Evolutionary conservation across 2,329 filamentous ascomycete genomes (phyloP), one percentile per base, ranked within the genome.

Genomic region (Davidsoniella neocaledoniae): DNA sequence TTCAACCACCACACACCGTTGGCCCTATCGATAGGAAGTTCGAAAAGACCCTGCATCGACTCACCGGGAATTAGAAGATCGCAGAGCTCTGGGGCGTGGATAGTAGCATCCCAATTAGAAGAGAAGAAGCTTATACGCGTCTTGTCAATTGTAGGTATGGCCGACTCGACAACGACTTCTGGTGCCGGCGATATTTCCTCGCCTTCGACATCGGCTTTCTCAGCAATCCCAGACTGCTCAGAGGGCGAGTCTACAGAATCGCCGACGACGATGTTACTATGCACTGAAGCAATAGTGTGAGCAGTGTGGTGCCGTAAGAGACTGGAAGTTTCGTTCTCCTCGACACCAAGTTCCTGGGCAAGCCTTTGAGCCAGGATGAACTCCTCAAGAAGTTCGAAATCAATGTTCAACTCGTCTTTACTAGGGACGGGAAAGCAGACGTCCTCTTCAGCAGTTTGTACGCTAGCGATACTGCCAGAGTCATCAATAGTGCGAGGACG

Each of bases 1-100:
- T 98, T 94, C 46, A 98, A 73, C 91, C 91, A 98, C 88, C 90
- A 98, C n/a, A 94, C 88, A 58, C 90, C 90, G 57, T 87, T 73
- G 2, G 68, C 64, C 54, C 79, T 76, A 26, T 73, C 72, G 48
- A 72, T 77, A 5, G 77, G 77, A 33, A 80, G 68, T 29, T 71
- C 69, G 61, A 98, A 98, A 9, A 98, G 76, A 51, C 87, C 86
- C 29, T 86, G 81, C 58, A 96, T 83, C 52, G 83, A 83, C 62
- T 95, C 91, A 7, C 87, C 90, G 2, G 88, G 87, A 51, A 94
- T 78, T 4, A 95, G 76, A 7, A 95, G 74, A 58, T 88, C 90
- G 17, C 86, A 86, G 55, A 98, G 76, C 57, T 94, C 86, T 1
- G 84, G 76, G 14, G 90, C 86, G 61, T 95, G 88, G 54, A 96